Conservation (phyloP, 129 eudicot species). For the Heracleum sosnowskyi region DNA sequence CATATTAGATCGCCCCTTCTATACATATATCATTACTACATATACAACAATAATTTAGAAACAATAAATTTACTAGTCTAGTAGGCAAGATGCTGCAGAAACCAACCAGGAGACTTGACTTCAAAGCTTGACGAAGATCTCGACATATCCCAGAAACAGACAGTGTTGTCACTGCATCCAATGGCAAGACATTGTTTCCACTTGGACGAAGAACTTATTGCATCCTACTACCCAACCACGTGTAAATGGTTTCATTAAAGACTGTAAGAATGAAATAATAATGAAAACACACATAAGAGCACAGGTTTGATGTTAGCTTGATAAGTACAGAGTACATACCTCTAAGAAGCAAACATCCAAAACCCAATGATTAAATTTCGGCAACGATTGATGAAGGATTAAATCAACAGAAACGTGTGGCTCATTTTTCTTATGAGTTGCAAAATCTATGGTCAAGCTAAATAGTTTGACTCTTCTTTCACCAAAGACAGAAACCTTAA, state of each 20-base stretch:
- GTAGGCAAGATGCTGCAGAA: neutral
- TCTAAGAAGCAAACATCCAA: slow-evolving; percentile 70
- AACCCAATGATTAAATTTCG: slow-evolving; percentile 76
- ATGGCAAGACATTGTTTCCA: slow-evolving; percentile 50
- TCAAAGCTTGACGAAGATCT: slow-evolving; percentile 25
- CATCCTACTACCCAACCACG: slow-evolving; percentile 32
- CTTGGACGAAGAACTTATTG: slow-evolving; percentile 19
- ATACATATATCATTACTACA: neutral
- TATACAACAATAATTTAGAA: neutral
- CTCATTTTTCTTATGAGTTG: neutral
- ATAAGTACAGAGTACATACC: slow-evolving; percentile 30
- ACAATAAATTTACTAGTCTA: neutral
- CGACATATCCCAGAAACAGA: slow-evolving; percentile 64
- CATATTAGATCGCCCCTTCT: neutral
- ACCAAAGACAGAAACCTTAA: slow-evolving; percentile 58
- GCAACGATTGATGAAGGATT: slow-evolving; percentile 37
- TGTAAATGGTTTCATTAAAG: neutral
- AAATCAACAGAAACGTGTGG: slow-evolving; percentile 16
- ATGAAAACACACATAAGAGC: neutral
- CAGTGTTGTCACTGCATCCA: slow-evolving; percentile 81
- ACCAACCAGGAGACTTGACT: slow-evolving; percentile 62
- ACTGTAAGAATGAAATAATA: neutral
- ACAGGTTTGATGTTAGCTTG: neutral
- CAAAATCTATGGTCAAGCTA: slow-evolving; percentile 28
- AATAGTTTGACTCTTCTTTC: slow-evolving; percentile 69